phyloP scores from a whole-genome alignment of 768 basidiomycete species.

The Clathrus columnatus region DNA sequence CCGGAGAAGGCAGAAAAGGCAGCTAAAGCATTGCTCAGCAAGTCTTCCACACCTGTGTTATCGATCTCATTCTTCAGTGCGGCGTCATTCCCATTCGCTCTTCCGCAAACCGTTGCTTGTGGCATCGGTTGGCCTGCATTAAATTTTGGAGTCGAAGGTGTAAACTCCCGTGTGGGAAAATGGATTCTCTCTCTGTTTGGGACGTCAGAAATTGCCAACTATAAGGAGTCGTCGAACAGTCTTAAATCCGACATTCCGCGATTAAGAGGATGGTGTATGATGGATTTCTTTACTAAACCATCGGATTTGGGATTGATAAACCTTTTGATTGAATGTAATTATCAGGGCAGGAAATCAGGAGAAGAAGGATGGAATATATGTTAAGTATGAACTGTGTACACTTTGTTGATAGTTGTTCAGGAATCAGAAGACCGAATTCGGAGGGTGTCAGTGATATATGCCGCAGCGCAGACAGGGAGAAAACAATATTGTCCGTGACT shows the following conservation, averaged over 20 bases:
- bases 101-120: constrained; percentile 67
- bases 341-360: constrained; percentile 31
- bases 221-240: neutral
- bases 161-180: constrained; percentile 63
- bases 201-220: neutral
- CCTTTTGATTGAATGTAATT: constrained; percentile 73
- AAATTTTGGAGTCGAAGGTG: constrained; percentile 77
- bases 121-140: constrained; percentile 77
- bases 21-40: constrained; percentile 40
- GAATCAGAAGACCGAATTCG: too few relatives aligned
- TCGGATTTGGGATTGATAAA: constrained; percentile 43
- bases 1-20: constrained; percentile 69
- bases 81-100: constrained; percentile 67
- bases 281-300: constrained; percentile 68
- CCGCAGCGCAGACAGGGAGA: too few relatives aligned
- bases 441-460: too few relatives aligned
- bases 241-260: constrained; percentile 26
- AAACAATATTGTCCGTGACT: too few relatives aligned
- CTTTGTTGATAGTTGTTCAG: too few relatives aligned
- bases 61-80: constrained; percentile 80
- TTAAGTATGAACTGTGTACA: too few relatives aligned
- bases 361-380: constrained; percentile 15
- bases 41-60: constrained; percentile 37
- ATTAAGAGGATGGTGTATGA: constrained; percentile 65
- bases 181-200: constrained; percentile 59